Conservation (phyloP, 192 early-diverging fungal species). For the Chytriomyces hyalinus region DNA sequence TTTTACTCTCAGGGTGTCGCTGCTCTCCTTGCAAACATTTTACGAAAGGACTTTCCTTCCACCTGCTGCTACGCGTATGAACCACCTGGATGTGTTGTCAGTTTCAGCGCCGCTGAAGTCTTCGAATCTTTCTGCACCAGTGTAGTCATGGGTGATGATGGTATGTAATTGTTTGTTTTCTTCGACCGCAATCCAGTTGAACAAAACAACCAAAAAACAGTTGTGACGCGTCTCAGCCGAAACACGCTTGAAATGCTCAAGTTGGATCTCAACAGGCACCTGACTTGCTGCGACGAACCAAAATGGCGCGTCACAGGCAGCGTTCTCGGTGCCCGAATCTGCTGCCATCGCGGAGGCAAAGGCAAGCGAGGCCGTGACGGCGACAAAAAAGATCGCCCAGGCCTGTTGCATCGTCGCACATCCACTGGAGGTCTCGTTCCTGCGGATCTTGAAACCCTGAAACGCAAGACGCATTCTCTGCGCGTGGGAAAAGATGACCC, state of each 20-base stretch:
- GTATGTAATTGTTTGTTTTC: no score
- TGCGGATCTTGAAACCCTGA: conserved; percentile 24
- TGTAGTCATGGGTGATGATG: conserved; percentile 49
- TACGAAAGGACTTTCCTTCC: conserved; percentile 34
- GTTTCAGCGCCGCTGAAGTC: conserved; percentile 16
- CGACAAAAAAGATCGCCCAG: conserved; percentile 12
- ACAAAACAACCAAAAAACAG: no score
- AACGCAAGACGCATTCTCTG: conserved; percentile 20
- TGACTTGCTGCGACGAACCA: conserved; percentile 35
- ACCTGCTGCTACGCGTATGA: conserved; percentile 42
- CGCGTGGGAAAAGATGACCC: conserved; percentile 24
- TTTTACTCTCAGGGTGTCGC: conserved; percentile 40
- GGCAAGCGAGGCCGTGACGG: background rate
- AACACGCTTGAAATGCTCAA: conserved; percentile 48
- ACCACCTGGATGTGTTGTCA: conserved; percentile 40
- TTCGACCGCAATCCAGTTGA: no score
- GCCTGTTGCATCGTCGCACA: conserved; percentile 31
- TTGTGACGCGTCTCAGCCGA: conserved; percentile 39
- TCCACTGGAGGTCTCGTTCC: conserved; percentile 25
- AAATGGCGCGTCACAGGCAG: conserved; percentile 47
- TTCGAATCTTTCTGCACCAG: conserved; percentile 51
- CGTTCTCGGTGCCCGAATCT: conserved; percentile 26
- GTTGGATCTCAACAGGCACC: conserved; percentile 40
- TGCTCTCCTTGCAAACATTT: conserved; percentile 37
- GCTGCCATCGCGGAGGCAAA: background rate